Base-by-base conservation (phyloP, 306 rosid species). In the Dryas octopetala region DNA sequence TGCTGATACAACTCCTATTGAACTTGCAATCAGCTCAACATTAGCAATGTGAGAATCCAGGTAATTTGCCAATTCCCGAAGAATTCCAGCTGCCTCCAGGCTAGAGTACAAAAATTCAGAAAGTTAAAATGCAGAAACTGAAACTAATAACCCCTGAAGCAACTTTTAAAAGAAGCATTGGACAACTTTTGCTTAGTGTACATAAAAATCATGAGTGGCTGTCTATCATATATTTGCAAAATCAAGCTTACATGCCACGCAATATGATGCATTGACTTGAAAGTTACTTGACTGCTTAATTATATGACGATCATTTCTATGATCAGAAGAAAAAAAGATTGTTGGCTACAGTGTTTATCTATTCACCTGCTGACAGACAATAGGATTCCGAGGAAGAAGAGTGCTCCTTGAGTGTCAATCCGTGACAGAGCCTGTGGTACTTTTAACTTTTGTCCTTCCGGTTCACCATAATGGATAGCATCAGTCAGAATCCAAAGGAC, bases 401-500 rank as follows among this genome's bases (percentile, higher is more conserved):
- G 87, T 28, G 77, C 93, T 83, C 93, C 98, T 83, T 95, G 97
- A 69, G 98, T 90, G 81, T 95, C 98, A 66, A 95, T 95, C 76
- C 96, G 85, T 64, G 98, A 95, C 55, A 91, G 86, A 76, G 98
- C 98, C 62, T 91, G 97, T 38, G 98, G 98, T 48, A 95, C 97
- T 84, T 91, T 91, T 70, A 95, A 88, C 88, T 57, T 90, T 83
- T 95, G 91, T 74, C 97, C 81, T 88, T 91, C 97, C 28, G 98
- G 88, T 87, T 91, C 97, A 17, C 98, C 98, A 57, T 77, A 90
- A 81, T 95, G 98, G 76, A 95, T 95, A n/a, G 98, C 97, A 83
- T 95, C 98, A 12, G 97, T 95, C 49, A 95, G 88, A 83, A 95
- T 83, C 98, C 98, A 95, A 75, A 95, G 97, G 81, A 95, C 90